phyloP scores from a whole-genome alignment of 106 monocot genomes.

The Dioscorea dumetorum region DNA sequence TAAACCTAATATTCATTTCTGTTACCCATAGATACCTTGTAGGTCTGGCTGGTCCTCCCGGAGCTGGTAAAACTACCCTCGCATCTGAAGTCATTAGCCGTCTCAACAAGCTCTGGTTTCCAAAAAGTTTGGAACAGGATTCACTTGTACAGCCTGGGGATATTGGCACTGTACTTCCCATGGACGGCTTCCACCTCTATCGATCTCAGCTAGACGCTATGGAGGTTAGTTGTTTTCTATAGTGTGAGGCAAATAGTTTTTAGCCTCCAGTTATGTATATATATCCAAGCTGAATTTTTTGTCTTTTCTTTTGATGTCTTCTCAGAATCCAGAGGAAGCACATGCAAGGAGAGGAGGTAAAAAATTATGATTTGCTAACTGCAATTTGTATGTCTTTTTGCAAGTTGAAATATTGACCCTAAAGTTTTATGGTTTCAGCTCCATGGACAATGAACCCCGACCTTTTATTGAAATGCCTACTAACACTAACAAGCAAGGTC shows the following conservation, averaged over 20 bases:
- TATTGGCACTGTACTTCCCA: constrained; percentile 72
- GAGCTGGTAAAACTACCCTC: constrained; percentile 76
- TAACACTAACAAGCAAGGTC: constrained; percentile 45
- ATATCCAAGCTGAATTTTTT: neutral
- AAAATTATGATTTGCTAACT: constrained; percentile 2
- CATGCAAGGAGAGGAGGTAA: constrained; percentile 99
- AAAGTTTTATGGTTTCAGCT: constrained; percentile 35
- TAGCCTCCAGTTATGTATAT: neutral
- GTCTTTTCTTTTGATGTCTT: constrained; percentile 1
- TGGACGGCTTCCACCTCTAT: constrained; percentile 99
- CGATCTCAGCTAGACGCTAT: constrained; percentile 81
- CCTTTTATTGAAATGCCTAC: constrained; percentile 64
- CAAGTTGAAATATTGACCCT: constrained; percentile 1
- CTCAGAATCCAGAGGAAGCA: constrained; percentile 88
- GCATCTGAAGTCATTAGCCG: constrained; percentile 65
- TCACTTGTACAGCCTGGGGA: constrained; percentile 14
- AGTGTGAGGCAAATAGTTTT: neutral
- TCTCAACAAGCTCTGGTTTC: constrained; percentile 43
- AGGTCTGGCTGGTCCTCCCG: constrained; percentile 84
- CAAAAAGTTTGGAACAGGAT: constrained; percentile 6
- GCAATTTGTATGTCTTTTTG: neutral
- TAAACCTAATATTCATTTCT: neutral
- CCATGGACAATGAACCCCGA: constrained; percentile 89
- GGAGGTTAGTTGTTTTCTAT: constrained; percentile 51
- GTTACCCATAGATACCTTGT: constrained; percentile 40